phyloP scores from a whole-genome alignment of 768 basidiomycete species.

The Kwoniella botswanensis region DNA sequence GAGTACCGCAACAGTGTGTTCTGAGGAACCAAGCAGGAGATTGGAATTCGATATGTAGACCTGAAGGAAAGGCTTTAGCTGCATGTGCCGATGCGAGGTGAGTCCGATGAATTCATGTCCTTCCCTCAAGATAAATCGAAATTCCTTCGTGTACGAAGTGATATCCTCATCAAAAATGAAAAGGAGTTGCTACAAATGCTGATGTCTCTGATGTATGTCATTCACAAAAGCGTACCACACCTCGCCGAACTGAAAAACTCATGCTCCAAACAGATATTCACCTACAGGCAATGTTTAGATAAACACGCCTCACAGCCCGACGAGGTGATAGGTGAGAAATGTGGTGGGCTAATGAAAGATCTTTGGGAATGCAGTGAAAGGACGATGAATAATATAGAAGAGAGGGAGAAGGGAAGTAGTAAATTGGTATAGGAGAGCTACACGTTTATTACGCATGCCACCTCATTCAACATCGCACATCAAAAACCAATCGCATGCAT shows the following conservation, averaged over 20 bases:
- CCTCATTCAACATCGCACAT: no score
- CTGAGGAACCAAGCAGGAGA: conserved; percentile 49
- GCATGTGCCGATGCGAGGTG: conserved; percentile 53
- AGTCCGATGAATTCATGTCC: conserved; percentile 1
- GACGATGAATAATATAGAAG: conserved; percentile 36
- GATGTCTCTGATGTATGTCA: background rate
- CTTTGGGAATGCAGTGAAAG: conserved; percentile 55
- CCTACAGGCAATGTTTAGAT: conserved; percentile 51
- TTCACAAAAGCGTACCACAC: conserved; percentile 49
- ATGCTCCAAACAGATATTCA: conserved; percentile 46
- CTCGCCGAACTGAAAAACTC: conserved; percentile 47
- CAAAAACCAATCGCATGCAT: no score
- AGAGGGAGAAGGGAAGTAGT: conserved; percentile 5
- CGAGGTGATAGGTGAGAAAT: conserved; percentile 39
- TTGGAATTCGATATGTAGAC: conserved; percentile 50
- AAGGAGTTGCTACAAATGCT: no score
- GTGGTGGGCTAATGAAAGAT: conserved; percentile 46
- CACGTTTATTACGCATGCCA: no score
- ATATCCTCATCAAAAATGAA: no score
- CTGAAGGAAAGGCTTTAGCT: conserved; percentile 45
- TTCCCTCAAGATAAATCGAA: background rate
- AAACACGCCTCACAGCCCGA: conserved; percentile 38
- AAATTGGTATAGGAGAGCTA: background rate
- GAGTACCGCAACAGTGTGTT: conserved; percentile 42
- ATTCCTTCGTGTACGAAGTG: no score